A percentile compares a stretch with the other conserved stretches of the same genome.
Conservation (phyloP, 148 eudicot species). For the Silene conica region DNA sequence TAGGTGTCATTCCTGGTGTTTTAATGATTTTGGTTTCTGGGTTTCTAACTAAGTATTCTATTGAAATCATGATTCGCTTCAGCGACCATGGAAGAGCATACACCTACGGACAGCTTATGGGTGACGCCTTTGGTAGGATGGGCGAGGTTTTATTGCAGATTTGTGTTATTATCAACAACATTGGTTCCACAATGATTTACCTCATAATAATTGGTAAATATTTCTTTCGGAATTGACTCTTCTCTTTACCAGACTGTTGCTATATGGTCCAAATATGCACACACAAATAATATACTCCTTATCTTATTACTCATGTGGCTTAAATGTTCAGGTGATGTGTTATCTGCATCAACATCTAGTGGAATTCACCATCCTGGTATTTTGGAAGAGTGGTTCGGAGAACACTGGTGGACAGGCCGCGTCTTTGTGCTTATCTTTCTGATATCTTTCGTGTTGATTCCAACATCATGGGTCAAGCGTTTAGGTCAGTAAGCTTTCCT, state of each 20-base stretch:
- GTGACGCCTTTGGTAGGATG: constrained; percentile 64
- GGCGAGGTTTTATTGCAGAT: constrained; percentile 57
- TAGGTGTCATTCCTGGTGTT: constrained; percentile 67
- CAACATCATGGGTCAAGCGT: constrained; percentile 66
- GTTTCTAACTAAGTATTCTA: constrained; percentile 59
- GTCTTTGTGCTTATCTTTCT: constrained; percentile 47
- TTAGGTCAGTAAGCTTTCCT: constrained; percentile 48
- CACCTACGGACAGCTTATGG: constrained; percentile 73
- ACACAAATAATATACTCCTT: too few relatives aligned
- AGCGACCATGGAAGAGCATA: constrained; percentile 44
- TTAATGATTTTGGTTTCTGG: constrained; percentile 54
- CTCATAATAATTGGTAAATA: constrained; percentile 65
- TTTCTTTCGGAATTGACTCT: too few relatives aligned
- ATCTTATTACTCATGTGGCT: neutral
- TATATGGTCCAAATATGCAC: neutral
- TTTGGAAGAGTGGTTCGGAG: constrained; percentile 58
- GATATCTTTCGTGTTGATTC: constrained; percentile 46
- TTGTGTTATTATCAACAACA: constrained; percentile 59
- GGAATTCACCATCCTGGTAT: constrained; percentile 74
- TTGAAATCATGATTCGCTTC: constrained; percentile 65
- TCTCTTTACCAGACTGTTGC: too few relatives aligned
- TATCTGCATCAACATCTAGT: constrained; percentile 59
- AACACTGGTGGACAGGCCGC: constrained; percentile 66
- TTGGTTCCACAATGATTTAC: constrained; percentile 64
- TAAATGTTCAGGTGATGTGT: constrained; percentile 50